phyloP scores from a whole-genome alignment of 106 monocot genomes.

The Dioscorea zingiberensis region DNA sequence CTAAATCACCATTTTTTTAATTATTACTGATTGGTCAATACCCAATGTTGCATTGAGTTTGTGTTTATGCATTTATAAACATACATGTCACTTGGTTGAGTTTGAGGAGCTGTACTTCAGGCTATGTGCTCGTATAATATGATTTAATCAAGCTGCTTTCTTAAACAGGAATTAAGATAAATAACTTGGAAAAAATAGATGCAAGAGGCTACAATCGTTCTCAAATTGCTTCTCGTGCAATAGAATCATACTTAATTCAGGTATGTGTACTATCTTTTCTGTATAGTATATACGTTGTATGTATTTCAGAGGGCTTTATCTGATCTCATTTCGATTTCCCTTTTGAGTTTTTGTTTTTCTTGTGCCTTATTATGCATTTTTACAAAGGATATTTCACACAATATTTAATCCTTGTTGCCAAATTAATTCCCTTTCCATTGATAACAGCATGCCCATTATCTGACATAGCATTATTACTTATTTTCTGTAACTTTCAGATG shows the following conservation, averaged over 20 bases:
- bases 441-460: no score
- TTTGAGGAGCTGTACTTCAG: not conserved
- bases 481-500: no score
- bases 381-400: no score
- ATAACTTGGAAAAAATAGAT: constrained; percentile 62
- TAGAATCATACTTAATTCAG: constrained; percentile 98
- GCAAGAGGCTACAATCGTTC: constrained; percentile 60
- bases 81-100: not conserved
- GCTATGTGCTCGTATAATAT: not conserved
- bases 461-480: no score
- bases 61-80: not conserved
- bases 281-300: no score
- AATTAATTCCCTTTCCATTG: no score
- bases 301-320: no score
- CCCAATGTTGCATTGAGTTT: not conserved
- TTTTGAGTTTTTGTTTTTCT: no score
- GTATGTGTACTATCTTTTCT: constrained; percentile 15
- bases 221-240: constrained; percentile 69
- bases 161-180: constrained; percentile 76
- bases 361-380: no score
- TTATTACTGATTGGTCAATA: no score
- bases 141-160: not conserved
- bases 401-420: no score
- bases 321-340: no score
- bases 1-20: not conserved